Evolutionary conservation across 257 asterid genomes (phyloP).

Genomic region (Pogostemon cablin): DNA sequence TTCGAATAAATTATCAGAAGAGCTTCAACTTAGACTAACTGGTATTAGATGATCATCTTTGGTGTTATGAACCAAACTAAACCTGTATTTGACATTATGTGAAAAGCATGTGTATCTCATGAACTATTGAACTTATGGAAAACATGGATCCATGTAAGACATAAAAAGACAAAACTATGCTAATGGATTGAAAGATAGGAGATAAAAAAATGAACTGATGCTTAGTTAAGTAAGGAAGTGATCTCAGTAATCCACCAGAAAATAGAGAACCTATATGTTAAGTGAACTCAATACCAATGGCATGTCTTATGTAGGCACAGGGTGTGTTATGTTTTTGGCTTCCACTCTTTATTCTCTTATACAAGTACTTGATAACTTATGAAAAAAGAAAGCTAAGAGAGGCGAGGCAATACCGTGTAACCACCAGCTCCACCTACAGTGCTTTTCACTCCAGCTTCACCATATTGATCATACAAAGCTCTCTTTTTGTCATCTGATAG

Average conservation of each 20-base stretch:
- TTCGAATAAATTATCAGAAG: neutral
- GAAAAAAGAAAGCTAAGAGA: constrained; percentile 6
- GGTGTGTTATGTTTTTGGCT: constrained; percentile 13
- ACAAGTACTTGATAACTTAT: constrained; percentile 14
- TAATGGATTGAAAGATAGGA: constrained; percentile 3
- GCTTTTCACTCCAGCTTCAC: constrained; percentile 96
- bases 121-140: neutral
- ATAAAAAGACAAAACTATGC: neutral
- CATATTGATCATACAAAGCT: constrained; percentile 93
- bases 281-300: constrained; percentile 4
- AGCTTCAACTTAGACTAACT: neutral
- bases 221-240: constrained; percentile 14
- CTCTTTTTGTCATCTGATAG: constrained; percentile 98
- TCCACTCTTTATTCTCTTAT: constrained; percentile 28
- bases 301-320: constrained; percentile 10
- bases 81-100: constrained; percentile 19
- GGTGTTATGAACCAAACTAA: constrained; percentile 19
- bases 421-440: constrained; percentile 83
- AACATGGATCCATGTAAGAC: constrained; percentile 7
- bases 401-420: constrained; percentile 68
- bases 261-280: constrained; percentile 22
- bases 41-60: constrained; percentile 3
- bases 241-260: constrained; percentile 10
- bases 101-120: constrained; percentile 1
- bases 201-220: constrained; percentile 1